Evolutionary conservation across 768 basidiomycete species (phyloP).

Genomic region (Suillus subluteus): DNA sequence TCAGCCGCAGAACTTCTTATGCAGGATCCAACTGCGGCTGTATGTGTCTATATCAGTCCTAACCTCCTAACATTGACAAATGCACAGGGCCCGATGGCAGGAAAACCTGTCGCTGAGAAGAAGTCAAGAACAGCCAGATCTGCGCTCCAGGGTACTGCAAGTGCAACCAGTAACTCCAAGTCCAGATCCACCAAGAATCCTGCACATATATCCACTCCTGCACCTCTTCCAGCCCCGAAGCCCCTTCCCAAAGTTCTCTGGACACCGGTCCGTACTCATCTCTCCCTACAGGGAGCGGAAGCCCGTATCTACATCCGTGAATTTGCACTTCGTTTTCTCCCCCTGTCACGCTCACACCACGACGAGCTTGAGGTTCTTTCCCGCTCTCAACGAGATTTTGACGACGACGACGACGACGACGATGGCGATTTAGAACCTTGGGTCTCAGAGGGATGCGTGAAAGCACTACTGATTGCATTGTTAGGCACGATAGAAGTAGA

Average conservation of each 20-base stretch:
- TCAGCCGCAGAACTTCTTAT: conserved; percentile 44
- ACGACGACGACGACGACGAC: conserved; percentile 45
- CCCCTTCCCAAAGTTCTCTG: conserved; percentile 54
- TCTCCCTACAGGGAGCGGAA: conserved; percentile 53
- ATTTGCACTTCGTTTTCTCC: conserved; percentile 70
- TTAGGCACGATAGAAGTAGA: conserved; percentile 54
- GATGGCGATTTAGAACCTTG: conserved; percentile 46
- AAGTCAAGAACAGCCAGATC: conserved; percentile 22
- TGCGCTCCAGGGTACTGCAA: conserved; percentile 15
- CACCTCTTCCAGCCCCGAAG: conserved; percentile 36
- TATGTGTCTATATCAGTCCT: conserved; percentile 19
- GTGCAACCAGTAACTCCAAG: conserved; percentile 17
- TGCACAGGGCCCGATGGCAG: conserved; percentile 32
- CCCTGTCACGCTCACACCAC: conserved; percentile 52
- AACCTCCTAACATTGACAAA: conserved; percentile 14
- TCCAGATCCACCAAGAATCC: conserved; percentile 21
- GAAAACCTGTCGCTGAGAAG: conserved; percentile 19
- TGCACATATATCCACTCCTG: conserved; percentile 26
- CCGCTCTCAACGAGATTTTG: conserved; percentile 38
- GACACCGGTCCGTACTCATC: conserved; percentile 48
- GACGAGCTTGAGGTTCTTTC: conserved; percentile 66
- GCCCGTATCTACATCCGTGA: conserved; percentile 75
- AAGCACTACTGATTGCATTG: conserved; percentile 63
- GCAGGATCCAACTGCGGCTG: conserved; percentile 36
- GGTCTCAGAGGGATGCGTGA: conserved; percentile 69